phyloP scores from a whole-genome alignment of 163 green algal species.

The Volvox carteri region DNA sequence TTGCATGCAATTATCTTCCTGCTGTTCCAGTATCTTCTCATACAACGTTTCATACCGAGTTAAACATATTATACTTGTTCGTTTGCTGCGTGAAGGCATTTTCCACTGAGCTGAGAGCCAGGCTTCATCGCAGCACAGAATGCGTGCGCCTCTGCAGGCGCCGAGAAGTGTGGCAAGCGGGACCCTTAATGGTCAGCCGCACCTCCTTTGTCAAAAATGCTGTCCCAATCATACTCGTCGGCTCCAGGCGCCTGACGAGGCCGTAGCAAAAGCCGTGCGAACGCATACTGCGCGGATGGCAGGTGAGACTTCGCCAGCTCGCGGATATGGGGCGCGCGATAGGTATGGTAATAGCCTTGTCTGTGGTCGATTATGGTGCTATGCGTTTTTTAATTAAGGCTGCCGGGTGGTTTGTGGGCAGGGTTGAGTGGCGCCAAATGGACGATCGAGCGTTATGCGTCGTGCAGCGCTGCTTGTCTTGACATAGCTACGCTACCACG shows the following conservation, averaged over 20 bases:
- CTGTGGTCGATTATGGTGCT: neutral
- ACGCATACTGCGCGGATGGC: slow-evolving; percentile 17
- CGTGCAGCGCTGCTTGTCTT: neutral
- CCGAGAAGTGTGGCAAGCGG: neutral
- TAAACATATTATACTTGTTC: neutral
- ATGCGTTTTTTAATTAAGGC: neutral
- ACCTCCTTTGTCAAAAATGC: neutral
- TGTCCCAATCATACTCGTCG: neutral
- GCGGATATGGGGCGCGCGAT: neutral
- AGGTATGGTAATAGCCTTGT: neutral
- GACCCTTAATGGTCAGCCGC: neutral
- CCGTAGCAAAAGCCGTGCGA: neutral
- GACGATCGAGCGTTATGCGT: neutral
- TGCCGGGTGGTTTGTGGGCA: neutral
- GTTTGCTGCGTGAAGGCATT: too few relatives aligned
- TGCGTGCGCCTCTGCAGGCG: slow-evolving; percentile 2
- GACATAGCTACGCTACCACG: neutral
- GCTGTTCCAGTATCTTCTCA: neutral
- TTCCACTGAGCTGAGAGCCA: neutral
- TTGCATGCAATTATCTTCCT: neutral
- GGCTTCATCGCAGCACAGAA: neutral
- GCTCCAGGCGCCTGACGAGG: neutral
- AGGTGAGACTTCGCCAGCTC: slow-evolving; percentile 5
- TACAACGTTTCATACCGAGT: neutral
- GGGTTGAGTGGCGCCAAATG: slow-evolving; percentile 7